A percentile compares a stretch with the other conserved stretches of the same genome.
These are phyloP conservation scores for Blastocladiella emersonii DNA, from an alignment of 371 early-diverging fungal genomes.

Conservation along the genomic window DNA sequence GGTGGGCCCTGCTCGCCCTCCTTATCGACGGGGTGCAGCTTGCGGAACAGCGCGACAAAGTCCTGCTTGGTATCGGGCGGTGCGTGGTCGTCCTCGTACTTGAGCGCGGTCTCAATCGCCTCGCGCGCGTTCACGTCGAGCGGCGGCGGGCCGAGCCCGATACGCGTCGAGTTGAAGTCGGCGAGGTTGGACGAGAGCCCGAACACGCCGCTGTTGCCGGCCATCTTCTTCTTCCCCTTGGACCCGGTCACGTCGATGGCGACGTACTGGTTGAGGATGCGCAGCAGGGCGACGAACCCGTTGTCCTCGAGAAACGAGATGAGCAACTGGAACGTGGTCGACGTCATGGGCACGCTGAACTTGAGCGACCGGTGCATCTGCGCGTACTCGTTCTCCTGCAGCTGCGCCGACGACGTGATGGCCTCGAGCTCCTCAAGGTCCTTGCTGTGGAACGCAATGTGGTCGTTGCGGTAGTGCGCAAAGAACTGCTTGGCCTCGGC, in stretches of 20 bases:
- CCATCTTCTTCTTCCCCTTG: neutral
- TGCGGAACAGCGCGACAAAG: constrained; percentile 7
- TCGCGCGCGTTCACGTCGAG: constrained; percentile 32
- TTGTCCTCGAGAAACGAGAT: constrained; percentile 87
- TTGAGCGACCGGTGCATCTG: constrained; percentile 68
- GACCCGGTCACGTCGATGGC: constrained; percentile 52
- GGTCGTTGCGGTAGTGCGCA: constrained; percentile 56
- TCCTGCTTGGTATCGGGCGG: neutral
- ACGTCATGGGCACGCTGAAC: constrained; percentile 76
- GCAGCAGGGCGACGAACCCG: constrained; percentile 66
- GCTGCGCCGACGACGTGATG: constrained; percentile 57
- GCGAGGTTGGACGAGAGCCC: constrained; percentile 61
- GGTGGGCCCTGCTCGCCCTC: constrained; percentile 29
- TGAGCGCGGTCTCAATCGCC: constrained; percentile 33
- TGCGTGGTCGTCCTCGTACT: constrained; percentile 19
- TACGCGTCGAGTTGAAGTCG: constrained; percentile 48
- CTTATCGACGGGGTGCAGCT: constrained; percentile 23
- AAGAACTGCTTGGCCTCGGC: constrained; percentile 71
- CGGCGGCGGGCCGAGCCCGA: constrained; percentile 45
- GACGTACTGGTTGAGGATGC: constrained; percentile 89
- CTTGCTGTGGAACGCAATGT: constrained; percentile 49
- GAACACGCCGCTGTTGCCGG: constrained; percentile 40
- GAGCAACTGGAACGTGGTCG: constrained; percentile 85
- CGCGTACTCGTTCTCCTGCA: constrained; percentile 67
- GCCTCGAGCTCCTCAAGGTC: constrained; percentile 49